These are phyloP conservation scores for Ophiostoma australiae DNA, from an alignment of 2,329 filamentous ascomycete genomes.

Conservation along the genomic window DNA sequence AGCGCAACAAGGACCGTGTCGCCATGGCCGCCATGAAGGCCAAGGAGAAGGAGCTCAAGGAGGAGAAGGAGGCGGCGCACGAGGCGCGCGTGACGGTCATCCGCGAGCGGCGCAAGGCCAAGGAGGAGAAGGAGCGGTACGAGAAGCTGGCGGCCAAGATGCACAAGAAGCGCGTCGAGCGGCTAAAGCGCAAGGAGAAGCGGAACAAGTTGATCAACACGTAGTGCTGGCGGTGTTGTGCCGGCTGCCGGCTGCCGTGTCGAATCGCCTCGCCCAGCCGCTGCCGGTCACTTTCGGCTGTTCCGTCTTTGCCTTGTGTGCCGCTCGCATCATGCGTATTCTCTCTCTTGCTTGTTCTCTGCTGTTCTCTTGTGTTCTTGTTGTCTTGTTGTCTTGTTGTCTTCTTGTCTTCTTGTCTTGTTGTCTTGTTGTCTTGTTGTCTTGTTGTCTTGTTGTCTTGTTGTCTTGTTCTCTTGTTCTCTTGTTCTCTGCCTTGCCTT, in stretches of 20 bases:
- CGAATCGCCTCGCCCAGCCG: not conserved
- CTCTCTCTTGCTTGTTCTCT: no score
- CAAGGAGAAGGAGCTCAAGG: slow-evolving; percentile 91
- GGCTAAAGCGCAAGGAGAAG: slow-evolving; percentile 93
- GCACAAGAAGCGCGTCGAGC: slow-evolving; percentile 91
- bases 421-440: no score
- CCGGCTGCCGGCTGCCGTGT: not conserved
- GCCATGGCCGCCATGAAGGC: slow-evolving; percentile 75
- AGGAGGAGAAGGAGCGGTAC: slow-evolving; percentile 89
- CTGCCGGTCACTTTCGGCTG: not conserved
- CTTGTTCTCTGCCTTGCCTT: not conserved
- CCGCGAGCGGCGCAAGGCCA: slow-evolving; percentile 77
- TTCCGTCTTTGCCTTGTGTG: not conserved
- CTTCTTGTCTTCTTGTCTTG: no score
- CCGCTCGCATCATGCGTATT: no score
- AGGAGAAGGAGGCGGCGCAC: slow-evolving; percentile 75
- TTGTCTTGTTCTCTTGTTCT: not conserved
- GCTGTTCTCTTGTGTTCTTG: no score
- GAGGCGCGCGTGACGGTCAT: slow-evolving; percentile 73
- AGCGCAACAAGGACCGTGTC: slow-evolving; percentile 66
- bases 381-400: no score
- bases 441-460: no score
- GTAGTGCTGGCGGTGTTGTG: slow-evolving; percentile 37
- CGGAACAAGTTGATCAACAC: slow-evolving; percentile 78
- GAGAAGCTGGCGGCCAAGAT: slow-evolving; percentile 96